Percentiles rank a stretch among this genome's conserved stretches.
phyloP scores from a whole-genome alignment of 129 eudicot genomes.

The Arctium minus region DNA sequence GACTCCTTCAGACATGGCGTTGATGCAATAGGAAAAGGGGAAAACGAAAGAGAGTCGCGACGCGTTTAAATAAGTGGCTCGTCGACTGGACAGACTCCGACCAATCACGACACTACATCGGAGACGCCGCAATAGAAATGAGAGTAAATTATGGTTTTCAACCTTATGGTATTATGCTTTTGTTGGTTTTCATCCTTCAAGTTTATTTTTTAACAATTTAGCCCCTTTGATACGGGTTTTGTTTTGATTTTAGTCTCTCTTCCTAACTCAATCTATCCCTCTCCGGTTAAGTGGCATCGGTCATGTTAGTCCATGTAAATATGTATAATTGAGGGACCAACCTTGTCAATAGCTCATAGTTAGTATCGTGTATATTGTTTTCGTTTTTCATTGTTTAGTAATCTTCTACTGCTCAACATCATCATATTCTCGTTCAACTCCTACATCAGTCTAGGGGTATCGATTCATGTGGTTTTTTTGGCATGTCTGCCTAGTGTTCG shows the following conservation, averaged over 20 bases:
- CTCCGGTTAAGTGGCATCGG: background rate
- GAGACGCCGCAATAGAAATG: background rate
- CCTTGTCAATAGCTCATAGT: too few species aligned
- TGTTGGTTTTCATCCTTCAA: background rate
- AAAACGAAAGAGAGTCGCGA: background rate
- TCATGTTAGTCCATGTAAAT: background rate
- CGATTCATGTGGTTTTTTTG: too few species aligned
- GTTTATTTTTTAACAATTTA: background rate
- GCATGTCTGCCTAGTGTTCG: too few species aligned
- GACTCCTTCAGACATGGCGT: constrained; percentile 27
- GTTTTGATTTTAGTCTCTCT: background rate
- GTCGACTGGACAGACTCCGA: background rate
- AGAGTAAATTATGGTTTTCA: too few species aligned
- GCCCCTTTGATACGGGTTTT: background rate
- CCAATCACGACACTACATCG: background rate
- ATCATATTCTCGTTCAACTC: too few species aligned
- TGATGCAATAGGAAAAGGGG: background rate
- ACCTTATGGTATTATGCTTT: too few species aligned
- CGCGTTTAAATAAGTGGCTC: background rate
- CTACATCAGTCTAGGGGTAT: too few species aligned
- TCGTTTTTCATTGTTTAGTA: too few species aligned
- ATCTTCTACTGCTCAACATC: too few species aligned
- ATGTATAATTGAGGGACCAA: too few species aligned
- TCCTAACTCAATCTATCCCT: background rate
- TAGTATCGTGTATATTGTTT: too few species aligned